Conservation (phyloP, 1,139 yeast species). For the Geotrichum klebahnii region DNA sequence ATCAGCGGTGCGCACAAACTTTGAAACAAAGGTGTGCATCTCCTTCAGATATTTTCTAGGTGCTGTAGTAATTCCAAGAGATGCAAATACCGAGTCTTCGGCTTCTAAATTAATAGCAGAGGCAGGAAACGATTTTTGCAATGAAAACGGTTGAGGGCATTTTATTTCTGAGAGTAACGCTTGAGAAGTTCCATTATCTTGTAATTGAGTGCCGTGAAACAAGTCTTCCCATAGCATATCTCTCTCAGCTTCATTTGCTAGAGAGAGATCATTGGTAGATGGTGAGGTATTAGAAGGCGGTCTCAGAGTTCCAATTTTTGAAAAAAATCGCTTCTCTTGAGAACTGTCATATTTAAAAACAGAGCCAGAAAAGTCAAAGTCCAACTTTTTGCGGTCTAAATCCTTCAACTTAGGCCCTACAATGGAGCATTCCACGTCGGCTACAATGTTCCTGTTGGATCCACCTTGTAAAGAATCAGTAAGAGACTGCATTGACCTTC, state of each 20-base stretch:
- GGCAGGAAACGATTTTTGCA: slow-evolving; percentile 29
- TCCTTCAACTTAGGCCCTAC: slow-evolving; percentile 15
- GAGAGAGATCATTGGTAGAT: neutral
- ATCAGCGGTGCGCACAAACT: slow-evolving; percentile 42
- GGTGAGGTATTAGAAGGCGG: slow-evolving; percentile 2
- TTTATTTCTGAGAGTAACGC: slow-evolving; percentile 22
- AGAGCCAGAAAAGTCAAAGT: slow-evolving; percentile 22
- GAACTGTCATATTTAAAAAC: slow-evolving; percentile 21
- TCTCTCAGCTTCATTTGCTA: neutral
- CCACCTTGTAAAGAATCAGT: slow-evolving; percentile 28
- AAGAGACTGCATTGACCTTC: slow-evolving; percentile 32
- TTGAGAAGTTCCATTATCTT: slow-evolving; percentile 27
- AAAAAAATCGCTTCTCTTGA: slow-evolving; percentile 34
- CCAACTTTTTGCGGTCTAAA: slow-evolving; percentile 6
- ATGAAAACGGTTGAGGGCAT: slow-evolving; percentile 27
- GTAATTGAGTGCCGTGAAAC: slow-evolving; percentile 22
- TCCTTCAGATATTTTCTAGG: slow-evolving; percentile 47
- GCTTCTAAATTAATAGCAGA: slow-evolving; percentile 24
- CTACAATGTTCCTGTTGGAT: slow-evolving; percentile 30
- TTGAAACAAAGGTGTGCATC: slow-evolving; percentile 48
- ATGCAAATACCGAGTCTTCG: slow-evolving; percentile 34
- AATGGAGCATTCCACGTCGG: slow-evolving; percentile 24
- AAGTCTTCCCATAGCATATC: slow-evolving; percentile 22
- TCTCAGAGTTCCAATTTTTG: slow-evolving; percentile 35
- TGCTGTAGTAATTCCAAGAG: slow-evolving; percentile 47